phyloP scores from a whole-genome alignment of 2,329 filamentous ascomycete genomes.

The Colletotrichum noveboracense region DNA sequence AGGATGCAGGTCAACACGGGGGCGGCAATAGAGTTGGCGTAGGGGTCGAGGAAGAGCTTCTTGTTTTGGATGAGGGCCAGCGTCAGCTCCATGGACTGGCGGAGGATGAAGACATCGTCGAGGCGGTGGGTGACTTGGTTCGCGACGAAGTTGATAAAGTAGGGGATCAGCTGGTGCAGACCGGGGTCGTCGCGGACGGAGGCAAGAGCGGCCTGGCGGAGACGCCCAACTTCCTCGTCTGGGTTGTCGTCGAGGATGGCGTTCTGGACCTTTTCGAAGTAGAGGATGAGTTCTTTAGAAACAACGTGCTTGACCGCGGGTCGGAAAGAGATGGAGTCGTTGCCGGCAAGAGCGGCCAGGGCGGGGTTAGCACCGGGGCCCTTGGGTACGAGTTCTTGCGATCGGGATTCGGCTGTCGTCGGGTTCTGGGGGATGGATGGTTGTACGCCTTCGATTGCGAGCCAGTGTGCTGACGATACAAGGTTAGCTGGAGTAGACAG shows the following conservation, averaged over 20 bases:
- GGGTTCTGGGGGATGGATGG: slow-evolving; percentile 97
- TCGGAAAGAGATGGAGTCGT: slow-evolving; percentile 83
- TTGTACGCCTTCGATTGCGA: slow-evolving; percentile 96
- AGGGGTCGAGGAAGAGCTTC: slow-evolving; percentile 73
- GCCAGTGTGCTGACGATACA: slow-evolving; percentile 78
- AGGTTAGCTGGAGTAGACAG: slow-evolving; percentile 18
- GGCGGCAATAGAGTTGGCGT: slow-evolving; percentile 73
- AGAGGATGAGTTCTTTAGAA: slow-evolving; percentile 93
- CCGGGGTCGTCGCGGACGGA: slow-evolving; percentile 89
- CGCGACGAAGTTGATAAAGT: slow-evolving; percentile 94
- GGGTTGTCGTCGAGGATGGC: slow-evolving; percentile 88
- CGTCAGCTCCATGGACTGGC: slow-evolving; percentile 90
- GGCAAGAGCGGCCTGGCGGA: slow-evolving; percentile 83
- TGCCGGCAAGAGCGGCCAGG: slow-evolving; percentile 81
- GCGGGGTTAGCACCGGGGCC: slow-evolving; percentile 87
- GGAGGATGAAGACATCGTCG: slow-evolving; percentile 86
- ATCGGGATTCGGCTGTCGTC: slow-evolving; percentile 80
- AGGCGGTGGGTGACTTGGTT: slow-evolving; percentile 95
- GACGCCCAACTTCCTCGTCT: slow-evolving; percentile 73
- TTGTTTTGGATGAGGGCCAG: slow-evolving; percentile 84
- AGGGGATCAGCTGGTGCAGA: slow-evolving; percentile 92
- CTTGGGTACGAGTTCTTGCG: slow-evolving; percentile 87
- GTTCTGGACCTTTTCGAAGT: slow-evolving; percentile 93
- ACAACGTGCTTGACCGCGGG: slow-evolving; percentile 95
- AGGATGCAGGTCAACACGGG: slow-evolving; percentile 92